Conservation (phyloP, 1,284 basidiomycete genomes). For the Puccinia coronata region DNA sequence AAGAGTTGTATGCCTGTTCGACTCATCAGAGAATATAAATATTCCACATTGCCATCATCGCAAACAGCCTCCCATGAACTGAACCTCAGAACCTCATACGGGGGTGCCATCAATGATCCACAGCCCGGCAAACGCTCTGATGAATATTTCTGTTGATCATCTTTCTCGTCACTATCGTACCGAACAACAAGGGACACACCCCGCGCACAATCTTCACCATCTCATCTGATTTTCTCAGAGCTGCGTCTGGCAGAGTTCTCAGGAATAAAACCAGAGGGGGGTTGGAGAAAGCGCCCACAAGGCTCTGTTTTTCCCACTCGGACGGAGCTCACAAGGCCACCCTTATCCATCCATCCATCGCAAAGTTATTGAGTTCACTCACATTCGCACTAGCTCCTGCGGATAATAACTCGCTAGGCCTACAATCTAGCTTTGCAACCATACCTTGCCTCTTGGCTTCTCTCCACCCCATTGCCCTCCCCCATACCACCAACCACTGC, state of each 20-base stretch:
- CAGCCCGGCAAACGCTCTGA: not conserved
- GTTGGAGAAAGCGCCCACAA: not conserved
- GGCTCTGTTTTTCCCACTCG: conserved; percentile 7
- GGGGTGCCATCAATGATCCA: conserved; percentile 1
- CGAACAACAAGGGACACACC: no score
- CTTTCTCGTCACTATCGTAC: not conserved
- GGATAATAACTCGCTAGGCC: not conserved
- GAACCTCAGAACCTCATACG: not conserved
- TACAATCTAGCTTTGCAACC: conserved; percentile 20
- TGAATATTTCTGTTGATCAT: not conserved
- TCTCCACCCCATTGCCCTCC: not conserved
- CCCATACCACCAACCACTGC: not conserved
- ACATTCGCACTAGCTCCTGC: not conserved
- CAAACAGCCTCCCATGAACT: not conserved
- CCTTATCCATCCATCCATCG: not conserved
- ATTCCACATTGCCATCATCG: not conserved
- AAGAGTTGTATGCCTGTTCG: no score
- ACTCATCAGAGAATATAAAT: conserved; percentile 30
- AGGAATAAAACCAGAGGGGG: not conserved
- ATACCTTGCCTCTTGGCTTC: not conserved
- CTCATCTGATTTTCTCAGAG: not conserved
- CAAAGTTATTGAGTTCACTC: conserved; percentile 1
- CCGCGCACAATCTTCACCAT: not conserved
- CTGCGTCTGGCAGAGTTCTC: no score
- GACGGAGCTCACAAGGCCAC: not conserved